phyloP scores from a whole-genome alignment of 2,329 filamentous ascomycete genomes.

The Trematosphaeria pertusa region DNA sequence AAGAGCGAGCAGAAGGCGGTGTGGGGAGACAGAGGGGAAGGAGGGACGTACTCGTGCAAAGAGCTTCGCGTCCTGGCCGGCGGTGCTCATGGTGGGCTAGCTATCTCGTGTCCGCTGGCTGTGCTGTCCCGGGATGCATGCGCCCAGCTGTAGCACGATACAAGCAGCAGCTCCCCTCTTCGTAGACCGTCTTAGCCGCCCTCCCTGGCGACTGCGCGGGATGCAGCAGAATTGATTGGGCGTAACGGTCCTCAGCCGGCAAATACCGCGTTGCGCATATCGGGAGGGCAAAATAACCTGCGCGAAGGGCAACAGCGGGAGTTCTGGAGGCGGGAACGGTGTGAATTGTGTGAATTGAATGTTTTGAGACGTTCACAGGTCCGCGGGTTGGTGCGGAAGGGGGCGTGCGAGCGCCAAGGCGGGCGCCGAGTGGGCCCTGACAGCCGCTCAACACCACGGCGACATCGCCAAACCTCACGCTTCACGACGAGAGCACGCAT shows the following conservation, averaged over 20 bases:
- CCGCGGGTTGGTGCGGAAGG: constrained; percentile 19
- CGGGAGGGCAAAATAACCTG: constrained; percentile 4
- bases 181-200: constrained; percentile 31
- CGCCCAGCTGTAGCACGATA: constrained; percentile 34
- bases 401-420: constrained; percentile 35
- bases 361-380: constrained; percentile 23
- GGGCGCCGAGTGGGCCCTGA: constrained; percentile 11
- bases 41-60: constrained; percentile 85
- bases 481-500: no score
- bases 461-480: constrained; percentile 4
- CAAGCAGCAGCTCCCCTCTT: constrained; percentile 32
- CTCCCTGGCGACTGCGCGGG: constrained; percentile 18
- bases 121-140: constrained; percentile 37
- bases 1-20: constrained; percentile 5
- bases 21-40: constrained; percentile 7
- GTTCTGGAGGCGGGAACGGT: constrained; percentile 4
- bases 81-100: constrained; percentile 62
- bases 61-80: constrained; percentile 97
- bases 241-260: constrained; percentile 11
- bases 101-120: constrained; percentile 28
- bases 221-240: constrained; percentile 17
- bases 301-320: constrained; percentile 1
- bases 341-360: constrained; percentile 16
- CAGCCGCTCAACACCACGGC: constrained; percentile 15
- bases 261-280: constrained; percentile 25